Conservation (phyloP, 805 yeast genomes). For the Yarrowia sp. region DNA sequence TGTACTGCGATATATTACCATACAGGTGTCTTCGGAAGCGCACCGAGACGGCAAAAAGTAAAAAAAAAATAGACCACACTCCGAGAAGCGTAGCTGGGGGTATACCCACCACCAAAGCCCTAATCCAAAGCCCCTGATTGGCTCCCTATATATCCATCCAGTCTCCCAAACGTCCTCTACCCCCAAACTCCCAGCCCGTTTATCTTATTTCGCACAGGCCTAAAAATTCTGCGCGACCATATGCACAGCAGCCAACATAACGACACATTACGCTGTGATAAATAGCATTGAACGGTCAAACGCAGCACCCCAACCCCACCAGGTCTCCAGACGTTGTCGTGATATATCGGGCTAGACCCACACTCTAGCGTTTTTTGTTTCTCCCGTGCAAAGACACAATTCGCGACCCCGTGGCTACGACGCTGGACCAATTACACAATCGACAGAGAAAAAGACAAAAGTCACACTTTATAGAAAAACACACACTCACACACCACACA, state of each 20-base stretch:
- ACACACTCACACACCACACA: not conserved
- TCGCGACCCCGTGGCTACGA: conserved; percentile 1
- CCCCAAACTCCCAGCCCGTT: not conserved
- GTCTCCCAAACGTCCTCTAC: not conserved
- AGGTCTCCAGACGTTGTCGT: not conserved
- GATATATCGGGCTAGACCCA: not conserved
- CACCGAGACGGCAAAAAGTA: not conserved
- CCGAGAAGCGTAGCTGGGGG: too few species aligned
- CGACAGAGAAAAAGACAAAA: conserved; percentile 1
- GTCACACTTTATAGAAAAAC: not conserved
- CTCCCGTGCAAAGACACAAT: not conserved
- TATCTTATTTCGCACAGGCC: not conserved
- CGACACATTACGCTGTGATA: not conserved
- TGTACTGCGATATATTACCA: conserved; percentile 5
- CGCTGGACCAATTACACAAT: not conserved
- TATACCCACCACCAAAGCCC: not conserved
- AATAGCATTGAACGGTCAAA: not conserved
- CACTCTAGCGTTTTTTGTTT: not conserved
- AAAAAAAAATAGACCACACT: not conserved
- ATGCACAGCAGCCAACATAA: not conserved
- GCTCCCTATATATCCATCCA: not conserved
- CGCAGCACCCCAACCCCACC: conserved; percentile 4
- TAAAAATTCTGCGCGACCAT: conserved; percentile 7
- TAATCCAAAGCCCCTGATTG: not conserved
- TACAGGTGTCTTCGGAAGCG: not conserved